Evolutionary conservation across 768 basidiomycete genomes (phyloP), one percentile per base, ranked within the genome.

Genomic region (Lactarius akahatsu): DNA sequence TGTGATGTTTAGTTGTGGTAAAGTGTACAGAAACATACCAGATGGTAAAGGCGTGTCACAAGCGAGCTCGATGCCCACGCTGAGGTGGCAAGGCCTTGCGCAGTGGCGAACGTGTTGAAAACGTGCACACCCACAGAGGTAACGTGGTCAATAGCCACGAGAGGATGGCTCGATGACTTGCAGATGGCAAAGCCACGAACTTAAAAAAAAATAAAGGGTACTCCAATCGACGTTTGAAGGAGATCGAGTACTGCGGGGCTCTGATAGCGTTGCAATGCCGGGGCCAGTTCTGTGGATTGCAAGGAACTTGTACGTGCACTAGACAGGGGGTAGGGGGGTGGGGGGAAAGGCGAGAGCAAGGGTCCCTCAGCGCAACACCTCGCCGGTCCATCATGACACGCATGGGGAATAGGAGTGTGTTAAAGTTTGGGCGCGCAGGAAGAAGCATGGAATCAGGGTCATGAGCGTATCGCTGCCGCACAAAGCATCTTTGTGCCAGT

Each of bases 361-460:
- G 34, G 56, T 34, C 16, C n/a, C 32, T 23, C 30, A 23, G 18
- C 9, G 2, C 18, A 30, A 43, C 20, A 50, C 60, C 30, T 38
- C 13, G 20, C 16, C 30, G 8, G 9, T 9, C 16, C 36, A 23
- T 59, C 20, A 16, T 38, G 23, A 18, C 47, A 59, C 50, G 10
- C 23, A 30, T 36, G 36, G 23, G 26, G 41, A 63, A 50, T 34
- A 16, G 41, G 54, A 32, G 56, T 9, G 36, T 28, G 13, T 63
- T 59, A 43, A 59, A 40, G 62, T 67, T 67, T 5, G 50, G 32
- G 66, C 50, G 65, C 60, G 52, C 57, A 43, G 23, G 2, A 34
- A 28, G 34, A 55, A 36, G 40, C 32, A 13, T 2, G 50, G 11
- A 56, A 59, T 67, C 57, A 63, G 6, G 30, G 50, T 67, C 59